These are phyloP conservation scores for Colletotrichum acutatum DNA, from an alignment of 2,329 filamentous ascomycete species.

Conservation along the genomic window DNA sequence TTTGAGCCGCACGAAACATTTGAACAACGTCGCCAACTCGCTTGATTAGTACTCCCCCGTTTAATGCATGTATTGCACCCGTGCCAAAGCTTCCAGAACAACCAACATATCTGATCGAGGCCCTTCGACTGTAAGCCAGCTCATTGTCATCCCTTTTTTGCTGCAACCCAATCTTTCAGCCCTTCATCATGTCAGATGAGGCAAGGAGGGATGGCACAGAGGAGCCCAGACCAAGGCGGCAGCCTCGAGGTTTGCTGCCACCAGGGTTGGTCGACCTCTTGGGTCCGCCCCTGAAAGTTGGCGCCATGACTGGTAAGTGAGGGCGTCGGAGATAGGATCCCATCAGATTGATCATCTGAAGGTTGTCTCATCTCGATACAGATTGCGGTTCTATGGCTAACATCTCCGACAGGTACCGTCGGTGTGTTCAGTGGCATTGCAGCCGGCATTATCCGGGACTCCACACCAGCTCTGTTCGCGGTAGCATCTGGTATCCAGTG, in stretches of 20 bases:
- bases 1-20: constrained; percentile 34
- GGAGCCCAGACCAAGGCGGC: constrained; percentile 23
- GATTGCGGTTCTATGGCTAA: constrained; percentile 1
- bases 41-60: constrained; percentile 6
- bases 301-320: constrained; percentile 65
- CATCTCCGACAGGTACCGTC: constrained; percentile 58
- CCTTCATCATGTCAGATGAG: constrained; percentile 36
- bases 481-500: constrained; percentile 81
- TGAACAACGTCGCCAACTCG: not conserved
- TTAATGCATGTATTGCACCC: constrained; percentile 19
- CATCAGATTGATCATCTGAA: not conserved
- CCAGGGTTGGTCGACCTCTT: constrained; percentile 58
- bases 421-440: constrained; percentile 75
- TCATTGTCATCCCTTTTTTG: not conserved
- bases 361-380: not conserved
- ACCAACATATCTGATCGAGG: constrained; percentile 3
- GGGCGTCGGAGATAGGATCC: not conserved
- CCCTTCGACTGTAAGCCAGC: not conserved
- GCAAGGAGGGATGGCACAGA: not conserved
- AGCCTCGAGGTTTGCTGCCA: constrained; percentile 51
- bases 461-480: constrained; percentile 76
- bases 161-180: constrained; percentile 4
- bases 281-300: constrained; percentile 66
- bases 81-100: constrained; percentile 16
- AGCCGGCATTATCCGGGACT: constrained; percentile 76